Evolutionary conservation across 176 grass and related monocot species (phyloP).

Genomic region (Avena eriantha): DNA sequence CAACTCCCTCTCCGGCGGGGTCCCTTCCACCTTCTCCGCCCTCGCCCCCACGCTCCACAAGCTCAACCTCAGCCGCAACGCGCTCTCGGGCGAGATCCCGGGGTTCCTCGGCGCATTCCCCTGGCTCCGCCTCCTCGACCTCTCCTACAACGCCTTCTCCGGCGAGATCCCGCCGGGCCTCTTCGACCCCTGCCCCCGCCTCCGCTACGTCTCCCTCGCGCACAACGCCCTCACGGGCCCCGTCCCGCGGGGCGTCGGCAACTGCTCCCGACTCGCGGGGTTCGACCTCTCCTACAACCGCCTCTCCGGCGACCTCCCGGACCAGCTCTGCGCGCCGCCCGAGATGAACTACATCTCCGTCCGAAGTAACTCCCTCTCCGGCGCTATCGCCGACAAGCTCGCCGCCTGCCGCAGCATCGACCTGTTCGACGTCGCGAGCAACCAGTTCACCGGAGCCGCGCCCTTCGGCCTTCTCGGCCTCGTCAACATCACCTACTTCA

Average conservation of each 20-base stretch:
- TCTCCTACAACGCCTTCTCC: slow-evolving; percentile 85
- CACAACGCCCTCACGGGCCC: slow-evolving; percentile 76
- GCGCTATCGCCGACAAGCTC: slow-evolving; percentile 56
- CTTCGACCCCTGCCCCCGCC: slow-evolving; percentile 74
- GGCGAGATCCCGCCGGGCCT: slow-evolving; percentile 75
- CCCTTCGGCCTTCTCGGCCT: slow-evolving; percentile 61
- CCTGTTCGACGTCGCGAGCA: slow-evolving; percentile 86
- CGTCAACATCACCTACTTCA: slow-evolving; percentile 92
- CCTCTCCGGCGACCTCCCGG: slow-evolving; percentile 76
- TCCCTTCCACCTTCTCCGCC: slow-evolving; percentile 47
- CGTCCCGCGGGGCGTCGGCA: slow-evolving; percentile 62
- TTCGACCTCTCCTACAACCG: slow-evolving; percentile 97
- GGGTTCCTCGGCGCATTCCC: slow-evolving; percentile 64
- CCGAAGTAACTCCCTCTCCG: slow-evolving; percentile 67
- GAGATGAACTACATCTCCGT: slow-evolving; percentile 85
- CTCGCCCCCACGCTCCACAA: slow-evolving; percentile 70
- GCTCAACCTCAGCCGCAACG: slow-evolving; percentile 95
- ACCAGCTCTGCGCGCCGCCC: slow-evolving; percentile 68
- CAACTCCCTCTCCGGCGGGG: slow-evolving; percentile 62
- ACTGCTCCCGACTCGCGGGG: slow-evolving; percentile 71
- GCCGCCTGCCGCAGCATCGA: slow-evolving; percentile 62
- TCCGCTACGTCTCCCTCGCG: slow-evolving; percentile 87
- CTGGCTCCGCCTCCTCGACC: slow-evolving; percentile 82
- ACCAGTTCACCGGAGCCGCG: slow-evolving; percentile 64
- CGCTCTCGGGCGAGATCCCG: slow-evolving; percentile 69